Base-by-base conservation (phyloP, 2,329 filamentous ascomycete species). In the Orbilia brochopaga region DNA sequence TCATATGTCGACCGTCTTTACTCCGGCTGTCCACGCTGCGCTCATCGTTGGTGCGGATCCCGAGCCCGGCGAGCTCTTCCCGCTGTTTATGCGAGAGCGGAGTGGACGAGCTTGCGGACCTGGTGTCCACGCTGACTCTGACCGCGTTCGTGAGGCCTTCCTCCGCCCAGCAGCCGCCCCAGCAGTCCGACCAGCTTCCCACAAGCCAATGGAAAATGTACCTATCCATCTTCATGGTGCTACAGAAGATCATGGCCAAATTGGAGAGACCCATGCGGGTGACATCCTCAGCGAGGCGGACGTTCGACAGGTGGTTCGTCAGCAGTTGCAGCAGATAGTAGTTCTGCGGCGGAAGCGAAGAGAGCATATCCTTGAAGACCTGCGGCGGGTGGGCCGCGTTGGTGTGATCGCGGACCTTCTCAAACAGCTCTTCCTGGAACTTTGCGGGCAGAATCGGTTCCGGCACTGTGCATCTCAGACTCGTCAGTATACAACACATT, bases 201-300 rank as follows among this genome's bases (percentile, higher is more conserved):
- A 76, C 76, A 42, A 77, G 70, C 76, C 76, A 77, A 48, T 76
- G 76, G 50, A 77, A 77, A 52, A 74, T 75, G 62, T 76, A 77
- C 23, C 76, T 74, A 69, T 77, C 76, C 50, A 77, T 75, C 50
- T 76, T 73, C 53, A 77, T 74, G 46, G 75, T 76, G 24, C 75
- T 75, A 44, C 76, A 77, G 61, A 77, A 77, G 46, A 77, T 76
- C 76, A 77, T 77, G 50, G 74, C 76, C 58, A 77, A 64, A 61
- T 77, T 77, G 13, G 76, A 74, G 13, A 76, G 73, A 13, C 74
- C 74, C 76, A 77, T 77, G 37, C 75, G 76, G 54, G 76, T 77
- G 50, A 76, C 52, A 48, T 76, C 75, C 24, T 76, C 76, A n/a
- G 74, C 75, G 13, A 69, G 56, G 35, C 69, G 67, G n/a, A 77